Evolutionary conservation across 495 filamentous ascomycete genomes (phyloP).

Genomic region (Aspergillus kassunensis): DNA sequence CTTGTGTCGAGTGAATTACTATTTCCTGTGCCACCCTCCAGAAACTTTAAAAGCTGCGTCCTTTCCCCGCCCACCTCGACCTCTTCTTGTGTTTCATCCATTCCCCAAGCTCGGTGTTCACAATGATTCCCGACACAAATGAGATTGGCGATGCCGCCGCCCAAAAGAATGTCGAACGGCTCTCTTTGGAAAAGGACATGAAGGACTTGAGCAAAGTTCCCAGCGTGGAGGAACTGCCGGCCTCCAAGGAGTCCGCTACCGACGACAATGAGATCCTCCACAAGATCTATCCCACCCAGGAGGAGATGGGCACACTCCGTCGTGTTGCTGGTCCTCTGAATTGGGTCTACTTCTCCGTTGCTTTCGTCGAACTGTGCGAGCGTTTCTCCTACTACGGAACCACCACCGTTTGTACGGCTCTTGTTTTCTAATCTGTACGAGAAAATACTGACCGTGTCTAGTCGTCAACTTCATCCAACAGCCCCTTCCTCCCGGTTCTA

Average conservation of each 20-base stretch:
- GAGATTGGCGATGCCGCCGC: slow-evolving; percentile 24
- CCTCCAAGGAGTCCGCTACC: slow-evolving; percentile 14
- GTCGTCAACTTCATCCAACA: slow-evolving; percentile 68
- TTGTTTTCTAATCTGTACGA: too few species aligned
- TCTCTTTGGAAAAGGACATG: neutral
- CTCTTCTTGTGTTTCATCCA: neutral
- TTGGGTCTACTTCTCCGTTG: slow-evolving; percentile 62
- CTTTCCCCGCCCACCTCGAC: neutral
- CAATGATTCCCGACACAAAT: slow-evolving; percentile 30
- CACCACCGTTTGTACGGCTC: slow-evolving; percentile 63
- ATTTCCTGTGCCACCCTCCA: neutral
- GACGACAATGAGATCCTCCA: slow-evolving; percentile 17
- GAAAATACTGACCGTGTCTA: slow-evolving; percentile 9
- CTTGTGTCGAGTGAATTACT: too few species aligned
- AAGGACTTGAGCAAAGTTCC: neutral
- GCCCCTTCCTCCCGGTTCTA: slow-evolving; percentile 53
- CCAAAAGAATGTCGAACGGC: too few species aligned
- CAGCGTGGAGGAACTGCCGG: slow-evolving; percentile 14
- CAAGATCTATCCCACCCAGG: slow-evolving; percentile 49
- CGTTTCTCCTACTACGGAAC: slow-evolving; percentile 79
- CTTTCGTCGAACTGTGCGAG: slow-evolving; percentile 73
- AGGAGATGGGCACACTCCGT: slow-evolving; percentile 56
- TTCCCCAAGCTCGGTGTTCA: neutral
- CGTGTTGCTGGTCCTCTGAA: slow-evolving; percentile 64
- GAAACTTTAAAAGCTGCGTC: slow-evolving; percentile 12